These are phyloP conservation scores for Dothistroma pini DNA, from an alignment of 2,329 filamentous ascomycete species.

Conservation along the genomic window DNA sequence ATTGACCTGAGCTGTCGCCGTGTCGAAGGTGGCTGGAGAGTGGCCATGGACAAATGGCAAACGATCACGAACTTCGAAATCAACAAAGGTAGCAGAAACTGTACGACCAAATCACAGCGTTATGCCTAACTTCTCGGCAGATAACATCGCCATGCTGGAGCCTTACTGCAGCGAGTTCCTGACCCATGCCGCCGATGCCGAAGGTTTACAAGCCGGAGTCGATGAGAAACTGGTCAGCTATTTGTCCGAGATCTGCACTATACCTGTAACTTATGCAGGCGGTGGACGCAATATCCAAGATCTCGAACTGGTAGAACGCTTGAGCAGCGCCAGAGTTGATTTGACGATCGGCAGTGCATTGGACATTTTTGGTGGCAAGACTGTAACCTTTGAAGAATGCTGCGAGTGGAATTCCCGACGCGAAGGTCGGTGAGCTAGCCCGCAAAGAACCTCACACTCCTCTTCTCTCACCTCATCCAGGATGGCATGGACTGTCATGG, in stretches of 20 bases:
- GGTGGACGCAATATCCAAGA: slow-evolving; percentile 82
- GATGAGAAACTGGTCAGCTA: slow-evolving; percentile 77
- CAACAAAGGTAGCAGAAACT: slow-evolving; percentile 60
- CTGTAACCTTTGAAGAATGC: slow-evolving; percentile 85
- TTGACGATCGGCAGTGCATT: slow-evolving; percentile 94
- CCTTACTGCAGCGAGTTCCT: slow-evolving; percentile 96
- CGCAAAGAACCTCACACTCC: neutral
- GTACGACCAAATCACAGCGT: neutral
- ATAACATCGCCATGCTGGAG: slow-evolving; percentile 74
- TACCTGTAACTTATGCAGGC: slow-evolving; percentile 94
- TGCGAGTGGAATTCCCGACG: slow-evolving; percentile 68
- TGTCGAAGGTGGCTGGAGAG: slow-evolving; percentile 76
- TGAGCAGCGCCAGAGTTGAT: slow-evolving; percentile 80
- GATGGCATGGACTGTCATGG: neutral
- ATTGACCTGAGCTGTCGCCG: slow-evolving; percentile 91
- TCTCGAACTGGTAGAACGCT: slow-evolving; percentile 71
- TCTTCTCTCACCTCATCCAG: neutral
- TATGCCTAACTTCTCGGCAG: slow-evolving; percentile 44
- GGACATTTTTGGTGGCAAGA: slow-evolving; percentile 88
- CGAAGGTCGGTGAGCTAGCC: slow-evolving; percentile 6
- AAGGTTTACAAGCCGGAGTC: slow-evolving; percentile 87
- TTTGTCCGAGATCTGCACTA: slow-evolving; percentile 79
- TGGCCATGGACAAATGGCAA: slow-evolving; percentile 99
- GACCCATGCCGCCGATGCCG: slow-evolving; percentile 95
- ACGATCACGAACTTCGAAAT: slow-evolving; percentile 96